These are phyloP conservation scores for Claviceps purpurea DNA, from an alignment of 2,329 filamentous ascomycete genomes.

Conservation along the genomic window DNA sequence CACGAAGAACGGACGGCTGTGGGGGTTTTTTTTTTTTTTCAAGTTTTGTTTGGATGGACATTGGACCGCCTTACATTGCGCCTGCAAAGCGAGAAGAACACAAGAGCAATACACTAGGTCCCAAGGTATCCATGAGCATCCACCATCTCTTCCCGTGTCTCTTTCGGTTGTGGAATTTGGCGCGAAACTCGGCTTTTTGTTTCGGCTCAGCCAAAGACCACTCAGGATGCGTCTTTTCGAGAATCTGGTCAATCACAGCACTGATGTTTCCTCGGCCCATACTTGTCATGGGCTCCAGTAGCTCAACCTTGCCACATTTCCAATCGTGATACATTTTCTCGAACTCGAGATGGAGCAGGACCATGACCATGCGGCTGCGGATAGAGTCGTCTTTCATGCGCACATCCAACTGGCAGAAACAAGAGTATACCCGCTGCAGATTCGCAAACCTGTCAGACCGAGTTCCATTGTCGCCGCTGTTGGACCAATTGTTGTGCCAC, in stretches of 20 bases:
- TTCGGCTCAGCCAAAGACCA: not conserved
- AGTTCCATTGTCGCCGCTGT: not conserved
- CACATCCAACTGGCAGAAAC: not conserved
- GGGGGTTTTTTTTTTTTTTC: too few relatives aligned
- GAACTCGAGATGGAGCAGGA: not conserved
- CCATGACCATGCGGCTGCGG: not conserved
- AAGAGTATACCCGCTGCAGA: not conserved
- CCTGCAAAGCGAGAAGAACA: slow-evolving; percentile 1
- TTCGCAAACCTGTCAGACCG: not conserved
- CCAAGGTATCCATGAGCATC: not conserved
- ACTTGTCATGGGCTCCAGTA: not conserved
- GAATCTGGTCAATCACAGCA: not conserved
- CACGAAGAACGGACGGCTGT: not conserved
- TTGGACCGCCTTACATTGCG: not conserved
- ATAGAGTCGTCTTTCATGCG: not conserved
- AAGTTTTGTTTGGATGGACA: too few relatives aligned
- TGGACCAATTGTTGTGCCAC: not conserved
- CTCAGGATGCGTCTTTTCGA: not conserved
- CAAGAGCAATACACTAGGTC: not conserved
- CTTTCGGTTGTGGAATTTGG: not conserved
- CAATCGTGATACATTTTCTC: not conserved
- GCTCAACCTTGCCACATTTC: not conserved
- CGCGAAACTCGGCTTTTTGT: not conserved
- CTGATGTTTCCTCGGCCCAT: not conserved
- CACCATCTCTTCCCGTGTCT: not conserved